Conservation (phyloP, 257 asterid species). For the Solanum pennellii region DNA sequence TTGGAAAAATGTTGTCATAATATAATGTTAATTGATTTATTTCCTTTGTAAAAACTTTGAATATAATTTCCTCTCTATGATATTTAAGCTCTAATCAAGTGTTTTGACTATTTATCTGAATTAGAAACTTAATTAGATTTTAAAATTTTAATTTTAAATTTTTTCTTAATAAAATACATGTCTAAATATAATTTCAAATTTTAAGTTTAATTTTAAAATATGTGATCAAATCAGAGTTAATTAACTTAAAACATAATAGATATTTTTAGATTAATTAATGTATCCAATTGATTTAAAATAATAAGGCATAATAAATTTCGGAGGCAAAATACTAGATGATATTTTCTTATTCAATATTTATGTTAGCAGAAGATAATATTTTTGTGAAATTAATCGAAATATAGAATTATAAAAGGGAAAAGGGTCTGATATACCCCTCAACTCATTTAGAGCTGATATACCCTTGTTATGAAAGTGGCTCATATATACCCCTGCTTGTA, state of each 20-base stretch:
- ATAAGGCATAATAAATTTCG: neutral
- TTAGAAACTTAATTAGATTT: neutral
- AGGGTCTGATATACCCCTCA: too few relatives aligned
- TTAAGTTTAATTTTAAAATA: rapidly evolving
- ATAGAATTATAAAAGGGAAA: rapidly evolving
- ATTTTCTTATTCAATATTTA: neutral
- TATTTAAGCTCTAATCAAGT: neutral
- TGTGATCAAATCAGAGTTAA: neutral
- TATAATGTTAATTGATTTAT: neutral
- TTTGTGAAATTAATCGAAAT: neutral
- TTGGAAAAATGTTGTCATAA: neutral
- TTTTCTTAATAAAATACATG: neutral
- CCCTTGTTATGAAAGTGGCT: too few relatives aligned
- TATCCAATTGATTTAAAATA: neutral
- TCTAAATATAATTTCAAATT: neutral
- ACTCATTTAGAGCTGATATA: too few relatives aligned
- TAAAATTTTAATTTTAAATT: neutral
- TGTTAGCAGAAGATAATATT: neutral
- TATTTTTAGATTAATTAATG: neutral
- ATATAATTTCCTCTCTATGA: neutral
- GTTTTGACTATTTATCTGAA: neutral
- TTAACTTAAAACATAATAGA: neutral
- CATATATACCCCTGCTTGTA: too few relatives aligned
- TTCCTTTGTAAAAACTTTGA: neutral
- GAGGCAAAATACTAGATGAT: neutral